Evolutionary conservation across 2,329 filamentous ascomycete genomes (phyloP).

Genomic region (Zalaria obscura): DNA sequence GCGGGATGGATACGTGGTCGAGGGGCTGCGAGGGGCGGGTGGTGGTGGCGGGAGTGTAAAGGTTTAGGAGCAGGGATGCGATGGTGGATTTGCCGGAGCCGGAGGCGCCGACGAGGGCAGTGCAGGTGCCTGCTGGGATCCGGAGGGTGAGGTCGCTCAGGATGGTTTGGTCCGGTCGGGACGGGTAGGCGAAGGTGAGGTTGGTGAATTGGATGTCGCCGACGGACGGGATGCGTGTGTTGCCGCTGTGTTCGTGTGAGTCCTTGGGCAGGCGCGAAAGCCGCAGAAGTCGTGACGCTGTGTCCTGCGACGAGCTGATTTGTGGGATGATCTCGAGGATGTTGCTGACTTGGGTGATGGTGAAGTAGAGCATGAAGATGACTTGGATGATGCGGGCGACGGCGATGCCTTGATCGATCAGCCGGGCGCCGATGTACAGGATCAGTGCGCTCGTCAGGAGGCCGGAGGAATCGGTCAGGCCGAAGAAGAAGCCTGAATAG

Average conservation of each 20-base stretch:
- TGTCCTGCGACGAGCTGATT: slow-evolving; percentile 58
- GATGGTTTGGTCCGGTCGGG: slow-evolving; percentile 35
- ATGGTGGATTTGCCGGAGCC: slow-evolving; percentile 90
- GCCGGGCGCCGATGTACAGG: slow-evolving; percentile 65
- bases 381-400: slow-evolving; percentile 55
- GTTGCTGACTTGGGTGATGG: slow-evolving; percentile 56
- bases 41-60: slow-evolving; percentile 47
- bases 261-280: slow-evolving; percentile 47
- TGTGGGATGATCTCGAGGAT: slow-evolving; percentile 68
- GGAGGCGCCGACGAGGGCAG: slow-evolving; percentile 69
- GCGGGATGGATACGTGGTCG: slow-evolving; percentile 9
- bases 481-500: slow-evolving; percentile 58
- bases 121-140: slow-evolving; percentile 49
- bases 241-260: slow-evolving; percentile 45
- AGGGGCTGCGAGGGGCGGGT: slow-evolving; percentile 27
- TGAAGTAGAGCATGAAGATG: slow-evolving; percentile 72
- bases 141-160: slow-evolving; percentile 52
- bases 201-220: slow-evolving; percentile 45
- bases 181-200: slow-evolving; percentile 60
- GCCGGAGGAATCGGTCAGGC: slow-evolving; percentile 59
- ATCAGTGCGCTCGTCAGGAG: slow-evolving; percentile 64
- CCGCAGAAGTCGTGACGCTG: slow-evolving; percentile 57
- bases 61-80: slow-evolving; percentile 55
- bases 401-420: slow-evolving; percentile 40
- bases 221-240: slow-evolving; percentile 25